Conservation (phyloP, 768 basidiomycete genomes). For the Russula griseocarnosa region DNA sequence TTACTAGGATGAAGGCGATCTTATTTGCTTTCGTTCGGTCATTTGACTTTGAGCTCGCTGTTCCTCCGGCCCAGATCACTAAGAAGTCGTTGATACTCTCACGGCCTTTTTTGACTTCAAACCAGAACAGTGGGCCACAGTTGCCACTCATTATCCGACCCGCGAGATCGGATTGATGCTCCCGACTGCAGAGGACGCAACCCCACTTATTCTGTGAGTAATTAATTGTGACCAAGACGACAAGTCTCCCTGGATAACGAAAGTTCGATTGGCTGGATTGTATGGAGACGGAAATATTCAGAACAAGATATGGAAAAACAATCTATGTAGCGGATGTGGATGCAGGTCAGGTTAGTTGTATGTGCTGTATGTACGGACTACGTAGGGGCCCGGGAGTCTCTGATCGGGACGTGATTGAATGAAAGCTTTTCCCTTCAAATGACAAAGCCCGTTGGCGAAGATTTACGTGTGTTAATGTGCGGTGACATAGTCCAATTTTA, state of each 20-base stretch:
- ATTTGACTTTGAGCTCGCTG: slow-evolving; percentile 29
- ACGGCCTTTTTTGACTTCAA: slow-evolving; percentile 21
- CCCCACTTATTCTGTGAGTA: not conserved
- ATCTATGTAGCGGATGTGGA: not conserved
- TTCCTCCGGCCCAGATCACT: slow-evolving; percentile 12
- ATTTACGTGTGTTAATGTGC: no score
- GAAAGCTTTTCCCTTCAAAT: not conserved
- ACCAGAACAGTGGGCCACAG: slow-evolving; percentile 16
- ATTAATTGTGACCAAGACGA: not conserved
- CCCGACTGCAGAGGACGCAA: not conserved
- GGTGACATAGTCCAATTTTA: no score
- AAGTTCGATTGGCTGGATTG: not conserved
- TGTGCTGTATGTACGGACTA: not conserved
- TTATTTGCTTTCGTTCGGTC: slow-evolving; percentile 30
- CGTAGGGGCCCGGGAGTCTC: not conserved
- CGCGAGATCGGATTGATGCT: slow-evolving; percentile 7
- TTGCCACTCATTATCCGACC: slow-evolving; percentile 27
- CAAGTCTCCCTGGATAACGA: no score
- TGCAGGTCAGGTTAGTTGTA: not conserved
- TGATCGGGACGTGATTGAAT: not conserved
- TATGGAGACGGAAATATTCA: not conserved
- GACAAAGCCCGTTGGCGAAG: no score
- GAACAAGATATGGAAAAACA: no score
- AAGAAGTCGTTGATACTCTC: slow-evolving; percentile 19
- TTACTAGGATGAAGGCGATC: slow-evolving; percentile 30